These are phyloP conservation scores for Thyridium curvatum DNA, from an alignment of 2,329 filamentous ascomycete genomes.

Conservation along the genomic window DNA sequence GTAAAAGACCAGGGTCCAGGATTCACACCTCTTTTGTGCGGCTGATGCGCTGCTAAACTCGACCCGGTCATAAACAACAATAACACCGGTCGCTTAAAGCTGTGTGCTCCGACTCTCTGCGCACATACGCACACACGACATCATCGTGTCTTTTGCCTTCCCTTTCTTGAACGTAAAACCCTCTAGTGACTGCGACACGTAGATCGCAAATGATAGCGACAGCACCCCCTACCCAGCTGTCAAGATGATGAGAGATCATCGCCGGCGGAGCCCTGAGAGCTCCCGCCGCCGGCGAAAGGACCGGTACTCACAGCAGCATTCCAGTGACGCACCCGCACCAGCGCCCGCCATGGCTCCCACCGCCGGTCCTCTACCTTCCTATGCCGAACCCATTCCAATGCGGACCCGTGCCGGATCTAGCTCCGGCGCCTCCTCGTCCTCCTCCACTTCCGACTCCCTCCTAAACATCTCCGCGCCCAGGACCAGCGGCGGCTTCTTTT, in stretches of 20 bases:
- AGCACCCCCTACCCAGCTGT: conserved; percentile 1
- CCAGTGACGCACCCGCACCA: conserved; percentile 24
- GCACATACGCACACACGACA: too few species aligned
- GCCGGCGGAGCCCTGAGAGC: conserved; percentile 50
- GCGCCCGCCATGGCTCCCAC: conserved; percentile 8
- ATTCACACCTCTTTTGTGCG: too few species aligned
- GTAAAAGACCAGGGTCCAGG: too few species aligned
- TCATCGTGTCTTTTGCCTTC: too few species aligned
- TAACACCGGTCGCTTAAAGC: neutral
- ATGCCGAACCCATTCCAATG: conserved; percentile 3
- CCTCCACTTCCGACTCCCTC: conserved; percentile 25
- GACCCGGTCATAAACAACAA: conserved; percentile 4
- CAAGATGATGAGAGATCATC: conserved; percentile 47
- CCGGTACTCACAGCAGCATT: conserved; percentile 31
- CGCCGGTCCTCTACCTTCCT: neutral
- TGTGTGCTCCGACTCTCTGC: too few species aligned
- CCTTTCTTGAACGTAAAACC: too few species aligned
- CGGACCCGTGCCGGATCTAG: conserved; percentile 16
- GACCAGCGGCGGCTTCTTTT: conserved; percentile 21
- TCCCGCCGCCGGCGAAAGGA: conserved; percentile 40
- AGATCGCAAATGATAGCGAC: neutral
- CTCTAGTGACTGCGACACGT: too few species aligned
- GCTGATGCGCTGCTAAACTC: too few species aligned
- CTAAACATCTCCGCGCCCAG: conserved; percentile 24
- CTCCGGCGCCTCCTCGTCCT: conserved; percentile 15